phyloP scores from a whole-genome alignment of 345 rosid genomes.

The Lepidium aucheri region DNA sequence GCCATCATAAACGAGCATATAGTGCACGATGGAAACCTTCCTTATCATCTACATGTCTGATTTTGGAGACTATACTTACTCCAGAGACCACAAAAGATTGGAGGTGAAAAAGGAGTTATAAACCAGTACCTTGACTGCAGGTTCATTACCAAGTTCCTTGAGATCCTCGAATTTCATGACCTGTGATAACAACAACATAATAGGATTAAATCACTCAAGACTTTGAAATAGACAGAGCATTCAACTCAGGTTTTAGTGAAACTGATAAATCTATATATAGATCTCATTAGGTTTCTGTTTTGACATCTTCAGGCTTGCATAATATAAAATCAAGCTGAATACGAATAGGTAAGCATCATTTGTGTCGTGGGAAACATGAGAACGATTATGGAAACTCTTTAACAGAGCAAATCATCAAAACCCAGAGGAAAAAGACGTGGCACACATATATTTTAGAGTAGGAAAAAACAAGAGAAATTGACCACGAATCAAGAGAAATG shows the following conservation, averaged over 20 bases:
- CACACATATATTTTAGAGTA: neutral
- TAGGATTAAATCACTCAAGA: neutral
- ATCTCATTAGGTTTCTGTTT: neutral
- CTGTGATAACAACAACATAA: conserved; percentile 33
- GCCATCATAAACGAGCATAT: neutral
- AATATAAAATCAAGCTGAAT: neutral
- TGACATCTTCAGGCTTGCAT: neutral
- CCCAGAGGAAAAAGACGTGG: neutral
- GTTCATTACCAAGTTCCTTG: conserved; percentile 79
- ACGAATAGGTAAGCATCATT: neutral
- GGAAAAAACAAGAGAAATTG: neutral
- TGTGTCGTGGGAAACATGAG: neutral
- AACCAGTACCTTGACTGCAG: conserved; percentile 76
- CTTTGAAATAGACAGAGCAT: conserved; percentile 2
- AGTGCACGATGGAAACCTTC: neutral
- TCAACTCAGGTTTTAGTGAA: neutral
- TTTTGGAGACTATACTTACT: neutral
- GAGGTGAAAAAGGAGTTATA: neutral
- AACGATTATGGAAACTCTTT: neutral
- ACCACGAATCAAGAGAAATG: conserved; percentile 7
- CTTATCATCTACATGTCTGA: neutral
- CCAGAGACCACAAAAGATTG: neutral
- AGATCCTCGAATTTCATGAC: conserved; percentile 97
- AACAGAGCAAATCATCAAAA: neutral
- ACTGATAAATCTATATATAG: neutral